A percentile compares a stretch with the other conserved stretches of the same genome.
phyloP scores from a whole-genome alignment of 352 stramenopile genomes.

The Globisporangium cystogenes region DNA sequence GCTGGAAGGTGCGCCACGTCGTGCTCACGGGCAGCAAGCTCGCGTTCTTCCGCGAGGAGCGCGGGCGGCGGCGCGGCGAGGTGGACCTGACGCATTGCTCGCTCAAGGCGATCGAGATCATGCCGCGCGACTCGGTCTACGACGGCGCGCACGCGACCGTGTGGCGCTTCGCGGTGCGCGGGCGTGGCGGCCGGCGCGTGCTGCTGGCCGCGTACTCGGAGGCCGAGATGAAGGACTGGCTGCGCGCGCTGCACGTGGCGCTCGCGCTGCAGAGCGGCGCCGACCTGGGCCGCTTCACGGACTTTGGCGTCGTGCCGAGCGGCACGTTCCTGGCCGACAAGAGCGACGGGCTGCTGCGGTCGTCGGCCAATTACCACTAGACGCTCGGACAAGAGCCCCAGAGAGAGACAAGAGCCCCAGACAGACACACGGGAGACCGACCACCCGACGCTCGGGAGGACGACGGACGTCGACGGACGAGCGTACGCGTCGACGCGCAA shows the following conservation, averaged over 20 bases:
- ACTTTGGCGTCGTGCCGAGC: conserved; percentile 52
- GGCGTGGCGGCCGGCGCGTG: conserved; percentile 49
- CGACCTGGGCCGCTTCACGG: conserved; percentile 54
- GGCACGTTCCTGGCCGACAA: conserved; percentile 57
- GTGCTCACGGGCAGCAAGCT: conserved; percentile 62
- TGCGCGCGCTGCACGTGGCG: conserved; percentile 71
- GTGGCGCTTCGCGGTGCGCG: conserved; percentile 77
- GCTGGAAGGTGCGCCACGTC: conserved; percentile 78
- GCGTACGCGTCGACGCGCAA: background rate
- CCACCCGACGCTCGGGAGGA: too few species aligned
- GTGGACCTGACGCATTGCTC: conserved; percentile 66
- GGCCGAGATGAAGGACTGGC: conserved; percentile 82
- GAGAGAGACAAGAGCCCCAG: conserved; percentile 5
- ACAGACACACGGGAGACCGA: background rate
- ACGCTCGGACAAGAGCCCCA: conserved; percentile 16
- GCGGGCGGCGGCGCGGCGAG: conserved; percentile 60
- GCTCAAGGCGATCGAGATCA: conserved; percentile 71
- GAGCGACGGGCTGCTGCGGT: conserved; percentile 42
- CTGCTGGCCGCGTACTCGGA: conserved; percentile 76
- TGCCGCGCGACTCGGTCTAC: conserved; percentile 77
- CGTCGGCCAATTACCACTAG: conserved; percentile 37
- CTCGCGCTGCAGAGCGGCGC: conserved; percentile 43
- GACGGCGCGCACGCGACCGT: conserved; percentile 68
- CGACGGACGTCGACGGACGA: background rate
- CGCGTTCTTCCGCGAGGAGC: conserved; percentile 66